A percentile compares a stretch with the other conserved stretches of the same genome.
phyloP scores from a whole-genome alignment of 176 grass and related monocot genomes.

The Tillandsia fasciculata region DNA sequence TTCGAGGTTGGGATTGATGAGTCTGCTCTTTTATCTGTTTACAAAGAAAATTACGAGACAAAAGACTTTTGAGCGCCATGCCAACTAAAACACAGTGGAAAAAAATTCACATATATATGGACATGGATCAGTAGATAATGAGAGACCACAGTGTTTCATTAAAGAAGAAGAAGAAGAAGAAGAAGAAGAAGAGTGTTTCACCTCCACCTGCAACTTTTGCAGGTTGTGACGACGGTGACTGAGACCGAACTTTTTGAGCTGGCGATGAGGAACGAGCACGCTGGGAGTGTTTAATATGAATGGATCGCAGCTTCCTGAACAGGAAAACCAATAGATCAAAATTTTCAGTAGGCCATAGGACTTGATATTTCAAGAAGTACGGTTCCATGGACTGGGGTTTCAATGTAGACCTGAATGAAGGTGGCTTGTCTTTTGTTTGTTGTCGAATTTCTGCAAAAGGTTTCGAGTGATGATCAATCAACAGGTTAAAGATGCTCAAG shows the following conservation, averaged over 20 bases:
- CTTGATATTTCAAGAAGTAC: neutral
- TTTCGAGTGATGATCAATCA: neutral
- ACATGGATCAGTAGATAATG: too few species aligned
- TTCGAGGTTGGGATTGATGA: conserved; percentile 30
- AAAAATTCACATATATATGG: too few species aligned
- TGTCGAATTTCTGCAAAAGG: conserved; percentile 22
- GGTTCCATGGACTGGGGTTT: neutral
- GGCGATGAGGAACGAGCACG: conserved; percentile 60
- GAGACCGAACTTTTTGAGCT: conserved; percentile 16
- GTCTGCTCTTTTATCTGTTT: conserved; percentile 53
- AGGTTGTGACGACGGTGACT: conserved; percentile 25
- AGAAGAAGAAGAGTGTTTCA: neutral
- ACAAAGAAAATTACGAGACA: neutral
- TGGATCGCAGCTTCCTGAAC: conserved; percentile 58
- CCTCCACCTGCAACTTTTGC: conserved; percentile 19
- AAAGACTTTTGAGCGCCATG: neutral
- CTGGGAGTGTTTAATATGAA: conserved; percentile 42
- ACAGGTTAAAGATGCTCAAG: neutral
- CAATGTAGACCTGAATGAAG: conserved; percentile 57
- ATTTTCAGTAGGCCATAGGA: neutral
- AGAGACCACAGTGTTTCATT: too few species aligned
- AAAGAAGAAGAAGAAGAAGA: too few species aligned
- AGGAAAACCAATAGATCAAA: neutral
- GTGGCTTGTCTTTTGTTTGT: conserved; percentile 40
- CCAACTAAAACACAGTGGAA: too few species aligned